Evolutionary conservation across 345 rosid genomes (phyloP).

Genomic region (Citrus australasica): DNA sequence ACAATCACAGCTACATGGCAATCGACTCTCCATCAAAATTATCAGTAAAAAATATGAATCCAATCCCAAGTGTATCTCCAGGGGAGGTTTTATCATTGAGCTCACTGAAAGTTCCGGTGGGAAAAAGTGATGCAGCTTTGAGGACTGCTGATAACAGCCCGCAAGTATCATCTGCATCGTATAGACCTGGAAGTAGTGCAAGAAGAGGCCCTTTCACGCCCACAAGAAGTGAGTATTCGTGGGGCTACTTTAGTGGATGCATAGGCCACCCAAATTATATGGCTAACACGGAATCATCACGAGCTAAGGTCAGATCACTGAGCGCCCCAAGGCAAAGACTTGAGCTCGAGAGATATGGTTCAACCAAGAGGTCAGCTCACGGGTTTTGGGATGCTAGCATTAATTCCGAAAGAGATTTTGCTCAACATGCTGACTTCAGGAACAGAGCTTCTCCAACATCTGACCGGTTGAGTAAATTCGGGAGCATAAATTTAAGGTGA

Average conservation of each 20-base stretch:
- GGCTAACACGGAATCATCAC: slow-evolving; percentile 87
- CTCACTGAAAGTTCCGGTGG: slow-evolving; percentile 29
- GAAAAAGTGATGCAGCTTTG: slow-evolving; percentile 28
- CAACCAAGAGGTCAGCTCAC: slow-evolving; percentile 32
- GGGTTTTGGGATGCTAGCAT: slow-evolving; percentile 41
- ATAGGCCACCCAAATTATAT: slow-evolving; percentile 82
- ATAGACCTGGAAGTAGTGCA: slow-evolving; percentile 62
- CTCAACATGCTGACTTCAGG: slow-evolving; percentile 37
- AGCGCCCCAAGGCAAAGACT: slow-evolving; percentile 95
- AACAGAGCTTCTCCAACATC: slow-evolving; percentile 30
- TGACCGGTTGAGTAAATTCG: slow-evolving; percentile 27
- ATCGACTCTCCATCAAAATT: slow-evolving; percentile 46
- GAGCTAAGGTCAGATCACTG: slow-evolving; percentile 81
- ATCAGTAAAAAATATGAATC: slow-evolving; percentile 30
- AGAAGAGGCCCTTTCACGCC: slow-evolving; percentile 84
- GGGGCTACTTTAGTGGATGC: slow-evolving; percentile 60
- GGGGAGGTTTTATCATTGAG: slow-evolving; percentile 42
- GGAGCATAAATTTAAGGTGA: slow-evolving; percentile 38
- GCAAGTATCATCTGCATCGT: slow-evolving; percentile 48
- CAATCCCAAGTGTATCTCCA: slow-evolving; percentile 33
- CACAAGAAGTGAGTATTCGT: slow-evolving; percentile 65
- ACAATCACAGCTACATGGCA: slow-evolving; percentile 35
- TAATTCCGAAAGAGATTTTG: slow-evolving; percentile 39
- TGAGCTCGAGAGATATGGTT: slow-evolving; percentile 50
- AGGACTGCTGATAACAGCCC: slow-evolving; percentile 73